Percentiles rank a stretch among this genome's conserved stretches.
These are phyloP conservation scores for Corymbia maculata DNA, from an alignment of 345 rosid genomes.

Conservation along the genomic window DNA sequence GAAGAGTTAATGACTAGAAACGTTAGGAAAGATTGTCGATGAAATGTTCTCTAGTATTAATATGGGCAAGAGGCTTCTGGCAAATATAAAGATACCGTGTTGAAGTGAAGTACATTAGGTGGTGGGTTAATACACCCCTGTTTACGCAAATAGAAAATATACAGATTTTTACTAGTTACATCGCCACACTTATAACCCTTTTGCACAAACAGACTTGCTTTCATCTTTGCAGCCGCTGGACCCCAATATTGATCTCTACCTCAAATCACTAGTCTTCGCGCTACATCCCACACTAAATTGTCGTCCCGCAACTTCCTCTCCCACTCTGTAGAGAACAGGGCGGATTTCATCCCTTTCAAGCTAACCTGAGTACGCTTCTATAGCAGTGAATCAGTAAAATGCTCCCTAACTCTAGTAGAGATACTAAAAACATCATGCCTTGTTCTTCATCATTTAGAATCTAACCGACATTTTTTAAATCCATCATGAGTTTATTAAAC, in stretches of 20 bases:
- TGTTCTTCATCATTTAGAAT: background rate
- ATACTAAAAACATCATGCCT: too few species aligned
- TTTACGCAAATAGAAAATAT: background rate
- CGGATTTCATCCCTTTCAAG: too few species aligned
- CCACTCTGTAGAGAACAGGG: too few species aligned
- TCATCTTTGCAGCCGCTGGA: rapidly evolving
- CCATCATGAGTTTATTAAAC: too few species aligned
- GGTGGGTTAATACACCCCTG: background rate
- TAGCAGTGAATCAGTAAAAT: rapidly evolving
- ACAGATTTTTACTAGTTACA: background rate
- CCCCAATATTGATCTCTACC: too few species aligned
- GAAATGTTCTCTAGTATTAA: background rate
- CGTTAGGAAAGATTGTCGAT: background rate
- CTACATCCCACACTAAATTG: rapidly evolving
- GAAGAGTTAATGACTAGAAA: background rate
- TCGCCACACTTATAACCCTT: background rate
- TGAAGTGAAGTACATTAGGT: background rate
- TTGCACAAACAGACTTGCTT: background rate
- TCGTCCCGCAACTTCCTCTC: too few species aligned
- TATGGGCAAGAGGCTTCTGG: rapidly evolving
- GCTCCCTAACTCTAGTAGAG: too few species aligned
- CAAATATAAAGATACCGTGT: background rate
- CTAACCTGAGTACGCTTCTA: too few species aligned
- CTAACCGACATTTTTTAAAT: rapidly evolving
- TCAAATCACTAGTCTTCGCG: too few species aligned